Percentiles rank a stretch among this genome's conserved stretches.
Conservation (phyloP, 169 alveolate genomes). For the Plasmodium gallinaceum region DNA sequence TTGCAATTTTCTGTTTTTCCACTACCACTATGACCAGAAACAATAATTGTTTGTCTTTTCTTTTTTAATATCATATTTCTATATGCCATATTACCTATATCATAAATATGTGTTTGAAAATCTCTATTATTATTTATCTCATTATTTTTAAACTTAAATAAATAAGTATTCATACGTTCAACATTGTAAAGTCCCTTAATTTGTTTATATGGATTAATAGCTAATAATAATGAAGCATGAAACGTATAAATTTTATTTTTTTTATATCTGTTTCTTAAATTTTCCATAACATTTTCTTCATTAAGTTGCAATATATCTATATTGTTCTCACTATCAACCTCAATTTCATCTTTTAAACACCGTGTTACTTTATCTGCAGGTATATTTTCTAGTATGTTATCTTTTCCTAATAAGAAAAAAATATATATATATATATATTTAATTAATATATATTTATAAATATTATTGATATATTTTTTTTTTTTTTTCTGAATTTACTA, state of each 20-base stretch:
- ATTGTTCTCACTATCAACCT: constrained; percentile 47
- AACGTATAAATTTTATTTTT: constrained; percentile 83
- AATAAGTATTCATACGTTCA: constrained; percentile 77
- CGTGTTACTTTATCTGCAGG: constrained; percentile 33
- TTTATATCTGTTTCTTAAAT: constrained; percentile 75
- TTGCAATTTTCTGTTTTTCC: constrained; percentile 99
- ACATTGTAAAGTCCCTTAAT: constrained; percentile 84
- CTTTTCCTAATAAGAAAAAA: constrained; percentile 39
- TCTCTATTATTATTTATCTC: constrained; percentile 31
- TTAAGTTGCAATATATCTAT: constrained; percentile 45
- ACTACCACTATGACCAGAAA: constrained; percentile 99
- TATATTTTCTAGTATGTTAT: constrained; percentile 32
- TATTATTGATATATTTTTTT: not conserved
- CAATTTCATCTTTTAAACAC: constrained; percentile 34
- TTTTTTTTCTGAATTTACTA: constrained; percentile 8
- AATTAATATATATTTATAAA: not conserved
- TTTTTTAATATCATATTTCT: constrained; percentile 76
- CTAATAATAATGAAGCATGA: constrained; percentile 88
- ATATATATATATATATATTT: not conserved
- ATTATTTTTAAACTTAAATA: constrained; percentile 47
- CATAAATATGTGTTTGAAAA: constrained; percentile 79
- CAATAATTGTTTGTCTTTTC: constrained; percentile 94
- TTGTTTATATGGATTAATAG: constrained; percentile 87
- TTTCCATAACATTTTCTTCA: constrained; percentile 48
- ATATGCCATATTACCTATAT: constrained; percentile 80